Evolutionary conservation across 495 filamentous ascomycete species (phyloP).

Genomic region (Neurospora tetrasperma): DNA sequence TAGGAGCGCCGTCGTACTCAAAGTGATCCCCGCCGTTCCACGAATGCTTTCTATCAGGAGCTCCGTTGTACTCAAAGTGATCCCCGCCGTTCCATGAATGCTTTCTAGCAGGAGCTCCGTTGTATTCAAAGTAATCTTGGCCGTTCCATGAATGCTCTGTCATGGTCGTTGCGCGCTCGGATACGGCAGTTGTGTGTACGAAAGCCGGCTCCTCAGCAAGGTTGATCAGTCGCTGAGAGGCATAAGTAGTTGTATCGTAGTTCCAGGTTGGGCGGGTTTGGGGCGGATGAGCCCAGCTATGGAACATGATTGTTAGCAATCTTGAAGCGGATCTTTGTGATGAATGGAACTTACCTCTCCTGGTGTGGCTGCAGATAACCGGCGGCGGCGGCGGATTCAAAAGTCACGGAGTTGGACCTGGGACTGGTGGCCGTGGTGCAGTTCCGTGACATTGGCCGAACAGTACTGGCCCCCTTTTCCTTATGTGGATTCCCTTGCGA

Average conservation of each 20-base stretch:
- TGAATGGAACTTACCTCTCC: slow-evolving; percentile 14
- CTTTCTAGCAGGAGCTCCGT: slow-evolving; percentile 21
- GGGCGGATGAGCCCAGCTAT: slow-evolving; percentile 17
- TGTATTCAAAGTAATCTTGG: slow-evolving; percentile 8
- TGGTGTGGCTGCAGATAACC: slow-evolving; percentile 15
- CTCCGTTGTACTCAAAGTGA: slow-evolving; percentile 18
- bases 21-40: slow-evolving; percentile 15
- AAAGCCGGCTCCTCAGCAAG: slow-evolving; percentile 25
- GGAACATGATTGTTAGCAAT: slow-evolving; percentile 8
- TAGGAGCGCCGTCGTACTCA: slow-evolving; percentile 22
- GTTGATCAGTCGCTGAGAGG: slow-evolving; percentile 32
- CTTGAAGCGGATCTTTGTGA: too few relatives aligned
- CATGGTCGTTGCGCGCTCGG: slow-evolving; percentile 26
- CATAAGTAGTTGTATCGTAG: slow-evolving; percentile 34
- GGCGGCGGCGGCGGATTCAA: slow-evolving; percentile 19
- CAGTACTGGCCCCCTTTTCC: slow-evolving; percentile 9
- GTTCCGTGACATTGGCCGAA: slow-evolving; percentile 9
- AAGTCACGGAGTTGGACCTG: slow-evolving; percentile 25
- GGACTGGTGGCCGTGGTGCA: slow-evolving; percentile 10
- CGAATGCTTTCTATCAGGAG: slow-evolving; percentile 19
- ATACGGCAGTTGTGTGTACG: slow-evolving; percentile 21
- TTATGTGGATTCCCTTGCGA: slow-evolving; percentile 11
- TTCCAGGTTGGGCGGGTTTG: slow-evolving; percentile 29
- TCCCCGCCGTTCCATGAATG: slow-evolving; percentile 20
- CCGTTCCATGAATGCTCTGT: slow-evolving; percentile 27